Percentiles rank a stretch among this genome's conserved stretches.
phyloP scores from a whole-genome alignment of 2,329 filamentous ascomycete species.

The Ceratocystis cubensis region DNA sequence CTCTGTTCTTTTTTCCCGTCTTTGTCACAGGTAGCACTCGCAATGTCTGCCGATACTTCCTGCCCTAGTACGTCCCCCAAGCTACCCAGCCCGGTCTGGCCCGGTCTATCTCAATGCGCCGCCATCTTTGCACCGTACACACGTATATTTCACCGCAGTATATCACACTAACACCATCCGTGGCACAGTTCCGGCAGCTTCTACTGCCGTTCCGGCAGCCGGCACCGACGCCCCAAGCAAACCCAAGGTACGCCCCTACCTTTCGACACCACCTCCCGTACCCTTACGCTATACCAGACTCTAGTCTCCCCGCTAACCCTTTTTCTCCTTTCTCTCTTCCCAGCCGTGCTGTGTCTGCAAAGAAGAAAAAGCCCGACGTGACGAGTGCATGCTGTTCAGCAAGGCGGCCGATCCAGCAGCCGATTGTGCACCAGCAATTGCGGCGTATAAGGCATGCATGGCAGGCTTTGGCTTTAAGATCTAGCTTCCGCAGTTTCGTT shows the following conservation, averaged over 20 bases:
- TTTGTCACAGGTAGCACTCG: not conserved
- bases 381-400: conserved; percentile 99
- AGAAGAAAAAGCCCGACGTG: conserved; percentile 78
- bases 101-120: not conserved
- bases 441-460: conserved; percentile 87
- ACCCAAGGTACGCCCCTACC: conserved; percentile 19
- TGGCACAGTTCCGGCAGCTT: conserved; percentile 27
- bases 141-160: not conserved
- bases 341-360: conserved; percentile 99
- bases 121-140: not conserved
- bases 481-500: conserved; percentile 26
- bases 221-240: conserved; percentile 17
- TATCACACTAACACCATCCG: not conserved
- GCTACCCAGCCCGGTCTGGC: not conserved
- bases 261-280: too few relatives aligned
- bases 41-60: not conserved
- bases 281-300: too few relatives aligned
- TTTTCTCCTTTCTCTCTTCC: not conserved
- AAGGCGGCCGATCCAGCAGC: conserved; percentile 66
- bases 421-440: conserved; percentile 72
- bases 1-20: not conserved
- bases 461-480: conserved; percentile 78
- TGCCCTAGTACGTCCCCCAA: not conserved
- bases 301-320: not conserved
- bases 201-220: conserved; percentile 35